Conservation (phyloP, 306 rosid species). For the Delonix regia region DNA sequence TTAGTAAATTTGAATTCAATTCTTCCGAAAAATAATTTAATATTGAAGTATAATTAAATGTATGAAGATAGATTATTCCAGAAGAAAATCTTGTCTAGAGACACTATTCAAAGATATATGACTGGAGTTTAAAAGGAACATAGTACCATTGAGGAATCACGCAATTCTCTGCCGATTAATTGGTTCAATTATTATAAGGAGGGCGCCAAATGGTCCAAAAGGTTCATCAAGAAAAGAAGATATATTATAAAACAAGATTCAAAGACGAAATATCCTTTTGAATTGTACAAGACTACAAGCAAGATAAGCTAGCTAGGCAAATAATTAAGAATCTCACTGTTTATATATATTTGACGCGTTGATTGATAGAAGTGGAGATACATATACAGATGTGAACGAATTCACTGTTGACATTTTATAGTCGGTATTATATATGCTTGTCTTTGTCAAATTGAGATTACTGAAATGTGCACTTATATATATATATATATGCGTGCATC, state of each 20-base stretch:
- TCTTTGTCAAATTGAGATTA: constrained; percentile 28
- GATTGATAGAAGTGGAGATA: constrained; percentile 16
- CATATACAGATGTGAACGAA: constrained; percentile 3
- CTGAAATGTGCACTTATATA: background rate
- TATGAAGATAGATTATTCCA: no score
- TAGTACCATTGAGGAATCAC: no score
- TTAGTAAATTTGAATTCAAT: no score
- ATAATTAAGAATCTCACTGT: constrained; percentile 6
- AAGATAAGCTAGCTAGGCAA: background rate
- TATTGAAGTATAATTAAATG: no score
- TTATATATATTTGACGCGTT: constrained; percentile 14
- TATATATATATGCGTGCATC: background rate
- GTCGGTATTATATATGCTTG: constrained; percentile 2
- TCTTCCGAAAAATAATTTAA: no score
- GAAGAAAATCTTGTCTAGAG: no score
- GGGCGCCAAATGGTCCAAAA: background rate
- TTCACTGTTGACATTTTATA: constrained; percentile 22
- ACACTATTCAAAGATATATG: no score
- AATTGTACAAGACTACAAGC: no score
- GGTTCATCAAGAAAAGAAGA: background rate
- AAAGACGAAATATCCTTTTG: background rate
- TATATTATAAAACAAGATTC: background rate
- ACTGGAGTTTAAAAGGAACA: no score
- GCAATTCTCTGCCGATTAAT: no score
- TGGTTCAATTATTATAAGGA: background rate